Evolutionary conservation across 2,329 filamentous ascomycete species (phyloP).

Genomic region (Dactylellina drechsleri): DNA sequence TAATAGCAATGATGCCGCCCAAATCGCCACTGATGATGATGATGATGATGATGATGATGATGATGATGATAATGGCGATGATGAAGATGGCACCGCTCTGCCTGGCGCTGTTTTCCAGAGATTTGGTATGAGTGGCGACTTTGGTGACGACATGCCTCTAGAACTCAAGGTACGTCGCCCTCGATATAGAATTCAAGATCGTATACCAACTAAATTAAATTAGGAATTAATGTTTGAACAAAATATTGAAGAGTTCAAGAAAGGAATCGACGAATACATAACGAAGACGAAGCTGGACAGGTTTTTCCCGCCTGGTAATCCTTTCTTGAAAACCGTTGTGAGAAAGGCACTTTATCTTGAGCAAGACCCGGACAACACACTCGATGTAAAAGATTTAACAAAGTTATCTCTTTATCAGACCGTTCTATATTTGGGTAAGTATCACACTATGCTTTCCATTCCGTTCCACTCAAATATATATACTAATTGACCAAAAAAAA

Average conservation of each 20-base stretch:
- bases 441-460: background rate
- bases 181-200: background rate
- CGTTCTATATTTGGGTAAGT: slow-evolving; percentile 22
- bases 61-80: background rate
- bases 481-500: slow-evolving; percentile 17
- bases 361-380: slow-evolving; percentile 17
- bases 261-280: slow-evolving; percentile 22
- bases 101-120: slow-evolving; percentile 7
- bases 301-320: slow-evolving; percentile 25
- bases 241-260: slow-evolving; percentile 15
- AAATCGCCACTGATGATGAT: slow-evolving; percentile 2
- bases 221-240: slow-evolving; percentile 8
- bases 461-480: slow-evolving; percentile 18
- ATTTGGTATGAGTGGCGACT: slow-evolving; percentile 23
- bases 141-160: slow-evolving; percentile 7
- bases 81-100: background rate
- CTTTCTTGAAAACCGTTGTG: slow-evolving; percentile 27
- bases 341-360: slow-evolving; percentile 24
- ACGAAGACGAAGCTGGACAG: slow-evolving; percentile 6
- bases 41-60: background rate
- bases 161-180: slow-evolving; percentile 1
- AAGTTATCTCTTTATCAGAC: slow-evolving; percentile 34
- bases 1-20: background rate
- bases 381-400: slow-evolving; percentile 23
- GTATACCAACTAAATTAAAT: slow-evolving; percentile 18